Evolutionary conservation across 129 eudicot species (phyloP).

Genomic region (Tanacetum coccineum): DNA sequence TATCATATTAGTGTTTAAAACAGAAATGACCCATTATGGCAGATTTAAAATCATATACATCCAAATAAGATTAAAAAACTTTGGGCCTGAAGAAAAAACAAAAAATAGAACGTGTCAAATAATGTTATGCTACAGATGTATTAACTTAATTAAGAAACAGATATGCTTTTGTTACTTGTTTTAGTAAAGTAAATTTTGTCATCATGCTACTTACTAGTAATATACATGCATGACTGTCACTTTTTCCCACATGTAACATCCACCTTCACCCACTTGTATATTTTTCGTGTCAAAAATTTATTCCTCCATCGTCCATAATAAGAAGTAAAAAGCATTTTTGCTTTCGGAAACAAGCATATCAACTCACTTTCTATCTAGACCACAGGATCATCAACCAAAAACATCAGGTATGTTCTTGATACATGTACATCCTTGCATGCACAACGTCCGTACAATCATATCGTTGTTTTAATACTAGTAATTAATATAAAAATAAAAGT

Average conservation of each 20-base stretch:
- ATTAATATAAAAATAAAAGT: background rate
- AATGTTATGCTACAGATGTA: background rate
- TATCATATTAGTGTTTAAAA: no score
- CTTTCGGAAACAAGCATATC: background rate
- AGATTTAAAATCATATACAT: constrained; percentile 8
- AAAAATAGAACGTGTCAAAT: background rate
- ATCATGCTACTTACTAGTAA: background rate
- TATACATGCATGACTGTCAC: constrained; percentile 5
- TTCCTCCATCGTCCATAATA: background rate
- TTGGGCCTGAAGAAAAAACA: background rate
- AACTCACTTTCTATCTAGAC: constrained; percentile 6
- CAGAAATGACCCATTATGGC: background rate
- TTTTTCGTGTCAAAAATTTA: background rate
- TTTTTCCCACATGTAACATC: constrained; percentile 2
- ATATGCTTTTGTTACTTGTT: background rate
- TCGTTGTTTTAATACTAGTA: no score
- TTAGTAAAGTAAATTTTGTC: background rate
- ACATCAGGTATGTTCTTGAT: background rate
- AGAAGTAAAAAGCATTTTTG: background rate
- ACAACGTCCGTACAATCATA: background rate
- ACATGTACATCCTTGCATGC: constrained; percentile 8
- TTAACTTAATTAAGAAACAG: no score
- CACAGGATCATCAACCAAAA: background rate
- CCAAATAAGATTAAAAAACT: background rate
- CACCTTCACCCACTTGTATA: constrained; percentile 16